Evolutionary conservation across 75 land plant genomes (phyloP).

Genomic region (Cryptomeria japonica): DNA sequence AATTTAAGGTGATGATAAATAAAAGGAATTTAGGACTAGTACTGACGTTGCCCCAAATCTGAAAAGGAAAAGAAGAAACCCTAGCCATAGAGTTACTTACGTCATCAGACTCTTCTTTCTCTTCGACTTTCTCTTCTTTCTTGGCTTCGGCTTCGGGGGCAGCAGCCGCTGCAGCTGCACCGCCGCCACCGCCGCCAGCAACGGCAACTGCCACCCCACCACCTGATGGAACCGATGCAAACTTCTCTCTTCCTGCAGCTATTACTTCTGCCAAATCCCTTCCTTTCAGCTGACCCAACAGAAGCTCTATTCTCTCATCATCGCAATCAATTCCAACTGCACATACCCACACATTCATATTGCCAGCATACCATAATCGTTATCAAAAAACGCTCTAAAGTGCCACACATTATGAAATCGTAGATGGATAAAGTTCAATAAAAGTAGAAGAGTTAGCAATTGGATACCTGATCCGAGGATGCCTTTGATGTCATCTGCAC

Average conservation of each 20-base stretch:
- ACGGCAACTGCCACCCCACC: constrained; percentile 58
- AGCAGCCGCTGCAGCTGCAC: constrained; percentile 40
- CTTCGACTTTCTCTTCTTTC: constrained; percentile 65
- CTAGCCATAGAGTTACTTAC: constrained; percentile 2
- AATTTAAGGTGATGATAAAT: too few relatives aligned
- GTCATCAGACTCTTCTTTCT: constrained; percentile 57
- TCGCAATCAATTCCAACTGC: constrained; percentile 77
- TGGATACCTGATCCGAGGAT: constrained; percentile 68
- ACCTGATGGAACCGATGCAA: constrained; percentile 82
- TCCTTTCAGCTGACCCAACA: constrained; percentile 60
- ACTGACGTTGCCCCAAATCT: neutral
- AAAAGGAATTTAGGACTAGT: too few relatives aligned
- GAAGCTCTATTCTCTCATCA: constrained; percentile 48
- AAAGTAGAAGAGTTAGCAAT: too few relatives aligned
- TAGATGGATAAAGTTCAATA: too few relatives aligned
- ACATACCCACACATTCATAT: neutral
- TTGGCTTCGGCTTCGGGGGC: constrained; percentile 46
- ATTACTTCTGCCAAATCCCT: constrained; percentile 68
- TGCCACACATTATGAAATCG: neutral
- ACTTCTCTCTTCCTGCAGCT: constrained; percentile 65
- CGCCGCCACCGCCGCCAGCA: constrained; percentile 31
- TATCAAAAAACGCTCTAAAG: neutral
- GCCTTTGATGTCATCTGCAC: constrained; percentile 52
- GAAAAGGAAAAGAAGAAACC: neutral
- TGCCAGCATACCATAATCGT: neutral